These are phyloP conservation scores for Paramecium sonneborni DNA, from an alignment of 73 alveolate genomes.

Conservation along the genomic window DNA sequence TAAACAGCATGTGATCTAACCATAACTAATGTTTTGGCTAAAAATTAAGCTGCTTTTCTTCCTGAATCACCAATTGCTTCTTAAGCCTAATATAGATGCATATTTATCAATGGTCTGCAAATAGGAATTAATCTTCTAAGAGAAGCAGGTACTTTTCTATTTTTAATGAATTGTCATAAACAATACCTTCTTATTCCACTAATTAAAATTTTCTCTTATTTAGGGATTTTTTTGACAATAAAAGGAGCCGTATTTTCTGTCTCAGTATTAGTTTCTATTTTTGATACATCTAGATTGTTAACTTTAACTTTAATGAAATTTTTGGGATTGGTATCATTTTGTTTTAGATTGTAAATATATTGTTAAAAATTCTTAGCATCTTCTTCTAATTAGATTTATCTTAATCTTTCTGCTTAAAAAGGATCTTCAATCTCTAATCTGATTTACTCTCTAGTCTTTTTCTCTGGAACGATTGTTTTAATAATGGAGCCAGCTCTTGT, in stretches of 20 bases:
- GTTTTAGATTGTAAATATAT: conserved; percentile 8
- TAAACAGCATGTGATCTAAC: conserved; percentile 38
- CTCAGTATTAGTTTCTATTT: background rate
- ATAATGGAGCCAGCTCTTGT: conserved; percentile 26
- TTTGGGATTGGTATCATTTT: background rate
- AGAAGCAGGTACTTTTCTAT: conserved; percentile 46
- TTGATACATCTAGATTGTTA: background rate
- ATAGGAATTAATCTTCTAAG: conserved; percentile 2
- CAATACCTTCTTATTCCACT: conserved; percentile 40
- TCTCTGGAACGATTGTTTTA: background rate
- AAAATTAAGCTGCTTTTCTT: conserved; percentile 17
- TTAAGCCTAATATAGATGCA: conserved; percentile 7
- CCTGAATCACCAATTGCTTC: background rate
- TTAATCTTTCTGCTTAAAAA: background rate
- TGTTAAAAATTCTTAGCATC: background rate
- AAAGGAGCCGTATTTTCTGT: background rate
- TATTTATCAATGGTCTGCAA: background rate
- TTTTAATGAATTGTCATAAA: background rate
- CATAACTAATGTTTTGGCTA: background rate
- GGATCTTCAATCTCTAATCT: conserved; percentile 36
- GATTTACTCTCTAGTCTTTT: conserved; percentile 2
- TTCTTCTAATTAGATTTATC: background rate
- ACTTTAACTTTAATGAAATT: conserved; percentile 23
- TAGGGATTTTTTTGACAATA: background rate
- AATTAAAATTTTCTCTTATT: background rate